phyloP scores from a whole-genome alignment of 371 early-diverging fungal species.

The Rhizomucor miehei region DNA sequence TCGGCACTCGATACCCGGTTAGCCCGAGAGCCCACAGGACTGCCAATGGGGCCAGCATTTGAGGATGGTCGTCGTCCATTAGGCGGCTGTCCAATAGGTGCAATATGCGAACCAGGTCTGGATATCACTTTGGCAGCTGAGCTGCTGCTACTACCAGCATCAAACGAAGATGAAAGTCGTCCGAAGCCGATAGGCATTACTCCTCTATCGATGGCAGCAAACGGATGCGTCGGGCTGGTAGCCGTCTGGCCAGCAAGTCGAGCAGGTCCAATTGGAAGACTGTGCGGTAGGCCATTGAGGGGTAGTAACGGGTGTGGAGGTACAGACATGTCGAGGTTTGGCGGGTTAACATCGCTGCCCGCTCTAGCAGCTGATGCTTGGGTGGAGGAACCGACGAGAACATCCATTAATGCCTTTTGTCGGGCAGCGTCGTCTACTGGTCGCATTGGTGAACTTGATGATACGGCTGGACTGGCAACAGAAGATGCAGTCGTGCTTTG shows the following conservation, averaged over 20 bases:
- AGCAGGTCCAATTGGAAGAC: background rate
- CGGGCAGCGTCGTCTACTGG: slow-evolving; percentile 11
- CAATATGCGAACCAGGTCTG: slow-evolving; percentile 10
- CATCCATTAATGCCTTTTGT: slow-evolving; percentile 20
- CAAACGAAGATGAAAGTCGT: slow-evolving; percentile 5
- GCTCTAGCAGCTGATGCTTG: too few relatives aligned
- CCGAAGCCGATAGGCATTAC: slow-evolving; percentile 9
- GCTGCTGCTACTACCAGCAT: slow-evolving; percentile 4
- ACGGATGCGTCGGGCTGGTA: slow-evolving; percentile 9
- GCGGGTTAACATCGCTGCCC: too few relatives aligned
- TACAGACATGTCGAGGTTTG: background rate
- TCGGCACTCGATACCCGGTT: slow-evolving; percentile 9
- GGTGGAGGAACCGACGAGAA: slow-evolving; percentile 14
- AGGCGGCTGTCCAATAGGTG: slow-evolving; percentile 38
- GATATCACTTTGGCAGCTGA: background rate
- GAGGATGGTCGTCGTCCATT: slow-evolving; percentile 11
- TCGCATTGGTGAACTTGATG: background rate
- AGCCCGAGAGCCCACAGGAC: slow-evolving; percentile 15
- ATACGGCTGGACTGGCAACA: background rate
- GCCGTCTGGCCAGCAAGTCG: background rate
- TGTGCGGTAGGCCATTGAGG: background rate
- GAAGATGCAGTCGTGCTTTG: background rate
- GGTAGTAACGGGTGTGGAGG: slow-evolving; percentile 2
- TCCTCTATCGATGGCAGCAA: slow-evolving; percentile 2
- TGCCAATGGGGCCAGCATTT: slow-evolving; percentile 28